phyloP scores from a whole-genome alignment of 1,139 yeast species.

The Hansenula lynferdii region DNA sequence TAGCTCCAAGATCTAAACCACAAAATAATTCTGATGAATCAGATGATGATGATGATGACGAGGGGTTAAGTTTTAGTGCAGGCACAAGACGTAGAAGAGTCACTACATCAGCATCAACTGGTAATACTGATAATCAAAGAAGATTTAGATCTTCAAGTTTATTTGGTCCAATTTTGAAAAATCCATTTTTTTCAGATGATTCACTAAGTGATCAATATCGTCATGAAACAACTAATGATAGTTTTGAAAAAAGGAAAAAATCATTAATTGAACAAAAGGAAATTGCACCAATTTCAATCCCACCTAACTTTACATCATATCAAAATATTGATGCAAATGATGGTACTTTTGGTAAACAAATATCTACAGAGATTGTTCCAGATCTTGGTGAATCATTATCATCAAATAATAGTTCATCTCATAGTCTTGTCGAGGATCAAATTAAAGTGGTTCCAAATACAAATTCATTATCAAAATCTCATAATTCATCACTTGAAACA shows the following conservation, averaged over 20 bases:
- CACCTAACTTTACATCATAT: neutral
- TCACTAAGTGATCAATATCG: neutral
- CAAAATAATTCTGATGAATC: conserved; percentile 10
- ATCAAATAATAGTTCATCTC: conserved; percentile 20
- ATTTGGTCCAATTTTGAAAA: conserved; percentile 18
- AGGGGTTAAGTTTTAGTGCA: conserved; percentile 21
- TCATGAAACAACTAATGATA: neutral
- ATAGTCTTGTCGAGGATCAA: conserved; percentile 18
- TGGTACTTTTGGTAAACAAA: conserved; percentile 9
- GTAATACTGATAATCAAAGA: conserved; percentile 8
- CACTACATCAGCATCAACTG: conserved; percentile 2
- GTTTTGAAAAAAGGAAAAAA: conserved; percentile 3
- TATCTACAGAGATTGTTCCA: conserved; percentile 10
- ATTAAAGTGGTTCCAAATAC: conserved; percentile 6
- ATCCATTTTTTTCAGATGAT: conserved; percentile 3
- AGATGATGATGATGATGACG: conserved; percentile 12
- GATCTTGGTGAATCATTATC: conserved; percentile 18
- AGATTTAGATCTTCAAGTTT: conserved; percentile 22
- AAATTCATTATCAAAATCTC: neutral
- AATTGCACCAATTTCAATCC: conserved; percentile 5
- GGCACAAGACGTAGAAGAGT: conserved; percentile 8
- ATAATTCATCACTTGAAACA: neutral
- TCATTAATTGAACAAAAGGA: conserved; percentile 16
- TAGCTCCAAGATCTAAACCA: conserved; percentile 6
- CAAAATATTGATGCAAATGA: conserved; percentile 23